phyloP scores from a whole-genome alignment of 257 asterid species.

The Ballota nigra region DNA sequence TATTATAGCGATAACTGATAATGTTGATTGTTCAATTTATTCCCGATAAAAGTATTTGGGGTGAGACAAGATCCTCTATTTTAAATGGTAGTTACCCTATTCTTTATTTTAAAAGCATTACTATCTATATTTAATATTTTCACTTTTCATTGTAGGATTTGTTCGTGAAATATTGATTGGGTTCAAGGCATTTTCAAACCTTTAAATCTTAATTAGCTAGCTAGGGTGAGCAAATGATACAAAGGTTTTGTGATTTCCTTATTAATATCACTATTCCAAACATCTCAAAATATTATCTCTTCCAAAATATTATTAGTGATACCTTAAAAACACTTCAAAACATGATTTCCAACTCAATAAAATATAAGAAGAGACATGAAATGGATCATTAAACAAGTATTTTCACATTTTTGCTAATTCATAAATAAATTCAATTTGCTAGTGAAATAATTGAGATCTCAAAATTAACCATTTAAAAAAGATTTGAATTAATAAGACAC shows the following conservation, averaged over 20 bases:
- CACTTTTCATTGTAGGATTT: too few species aligned
- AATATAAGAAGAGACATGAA: neutral
- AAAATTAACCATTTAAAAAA: too few species aligned
- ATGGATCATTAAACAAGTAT: neutral
- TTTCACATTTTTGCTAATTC: neutral
- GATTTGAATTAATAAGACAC: neutral
- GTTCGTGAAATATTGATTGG: neutral
- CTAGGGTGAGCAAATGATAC: neutral
- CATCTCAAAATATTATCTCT: too few species aligned
- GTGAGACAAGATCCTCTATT: neutral
- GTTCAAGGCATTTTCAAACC: neutral
- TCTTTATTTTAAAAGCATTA: neutral
- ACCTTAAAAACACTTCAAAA: too few species aligned
- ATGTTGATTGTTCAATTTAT: too few species aligned
- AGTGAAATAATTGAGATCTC: neutral
- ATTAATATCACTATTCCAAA: too few species aligned
- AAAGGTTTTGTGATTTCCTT: too few species aligned
- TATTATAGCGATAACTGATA: too few species aligned
- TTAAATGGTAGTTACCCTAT: too few species aligned
- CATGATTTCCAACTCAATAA: neutral
- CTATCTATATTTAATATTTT: too few species aligned
- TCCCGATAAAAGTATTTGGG: too few species aligned
- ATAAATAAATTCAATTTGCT: neutral
- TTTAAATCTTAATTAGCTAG: neutral
- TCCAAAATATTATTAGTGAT: too few species aligned